Percentiles rank a stretch among this genome's conserved stretches.
These are phyloP conservation scores for Boletus reticuloceps DNA, from an alignment of 768 basidiomycete species.

Conservation along the genomic window DNA sequence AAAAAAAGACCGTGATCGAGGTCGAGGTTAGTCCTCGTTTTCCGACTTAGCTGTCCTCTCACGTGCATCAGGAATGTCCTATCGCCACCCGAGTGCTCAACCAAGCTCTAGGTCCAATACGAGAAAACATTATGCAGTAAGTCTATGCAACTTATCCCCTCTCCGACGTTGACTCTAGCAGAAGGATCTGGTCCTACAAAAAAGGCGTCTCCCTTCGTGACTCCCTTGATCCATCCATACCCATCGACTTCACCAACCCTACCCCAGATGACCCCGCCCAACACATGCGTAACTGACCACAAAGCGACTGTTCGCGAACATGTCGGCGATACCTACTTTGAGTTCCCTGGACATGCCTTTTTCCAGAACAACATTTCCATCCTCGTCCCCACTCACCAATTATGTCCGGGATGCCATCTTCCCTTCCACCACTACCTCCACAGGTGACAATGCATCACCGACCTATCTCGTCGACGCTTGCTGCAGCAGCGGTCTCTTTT, in stretches of 20 bases:
- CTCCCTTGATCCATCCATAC: slow-evolving; percentile 47
- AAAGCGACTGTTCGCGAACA: too few relatives aligned
- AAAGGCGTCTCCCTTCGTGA: slow-evolving; percentile 91
- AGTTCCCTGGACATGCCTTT: slow-evolving; percentile 85
- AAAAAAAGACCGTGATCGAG: slow-evolving; percentile 69
- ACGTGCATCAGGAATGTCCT: slow-evolving; percentile 69
- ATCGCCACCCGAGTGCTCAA: slow-evolving; percentile 86
- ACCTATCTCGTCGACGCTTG: slow-evolving; percentile 96
- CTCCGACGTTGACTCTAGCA: slow-evolving; percentile 31
- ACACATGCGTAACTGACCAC: slow-evolving; percentile 82
- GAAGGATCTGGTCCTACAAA: slow-evolving; percentile 78
- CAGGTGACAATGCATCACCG: slow-evolving; percentile 26
- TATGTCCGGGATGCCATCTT: slow-evolving; percentile 81
- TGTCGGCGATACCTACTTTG: slow-evolving; percentile 73
- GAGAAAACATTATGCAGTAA: slow-evolving; percentile 68
- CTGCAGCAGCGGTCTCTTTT: slow-evolving; percentile 88
- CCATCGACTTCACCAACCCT: slow-evolving; percentile 22
- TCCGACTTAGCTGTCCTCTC: too few relatives aligned
- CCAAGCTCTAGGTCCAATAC: slow-evolving; percentile 54
- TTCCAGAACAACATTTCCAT: slow-evolving; percentile 99
- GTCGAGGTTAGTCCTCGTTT: slow-evolving; percentile 94
- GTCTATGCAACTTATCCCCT: slow-evolving; percentile 15
- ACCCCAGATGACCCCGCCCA: slow-evolving; percentile 43
- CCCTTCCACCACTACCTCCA: slow-evolving; percentile 17
- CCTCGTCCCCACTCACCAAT: slow-evolving; percentile 71